Evolutionary conservation across 2,329 filamentous ascomycete species (phyloP).

Genomic region (Paraphaeosphaeria minitans): DNA sequence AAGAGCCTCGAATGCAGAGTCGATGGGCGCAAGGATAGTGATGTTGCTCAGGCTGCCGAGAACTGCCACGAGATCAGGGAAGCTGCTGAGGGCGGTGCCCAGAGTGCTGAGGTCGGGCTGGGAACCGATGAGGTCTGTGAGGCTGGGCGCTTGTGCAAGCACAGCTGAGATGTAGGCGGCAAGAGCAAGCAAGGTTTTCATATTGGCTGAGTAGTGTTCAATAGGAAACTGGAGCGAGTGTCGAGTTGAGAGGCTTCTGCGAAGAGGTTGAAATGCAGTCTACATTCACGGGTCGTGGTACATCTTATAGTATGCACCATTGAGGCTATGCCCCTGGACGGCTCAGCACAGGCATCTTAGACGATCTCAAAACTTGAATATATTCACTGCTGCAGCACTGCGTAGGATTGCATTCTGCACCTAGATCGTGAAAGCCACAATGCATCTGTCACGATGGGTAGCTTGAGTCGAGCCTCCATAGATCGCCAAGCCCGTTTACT

Average conservation of each 20-base stretch:
- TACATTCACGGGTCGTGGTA: neutral
- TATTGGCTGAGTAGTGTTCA: neutral
- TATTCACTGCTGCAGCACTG: neutral
- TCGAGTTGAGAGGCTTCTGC: neutral
- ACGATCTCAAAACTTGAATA: neutral
- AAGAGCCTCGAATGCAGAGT: slow-evolving; percentile 2
- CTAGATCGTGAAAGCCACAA: slow-evolving; percentile 1
- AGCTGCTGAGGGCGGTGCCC: neutral
- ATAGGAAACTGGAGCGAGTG: neutral
- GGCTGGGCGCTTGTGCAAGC: slow-evolving; percentile 4
- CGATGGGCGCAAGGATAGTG: slow-evolving; percentile 4
- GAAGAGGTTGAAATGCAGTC: neutral
- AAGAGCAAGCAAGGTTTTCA: slow-evolving; percentile 4
- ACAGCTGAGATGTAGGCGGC: neutral
- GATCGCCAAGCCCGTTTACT: slow-evolving; percentile 1
- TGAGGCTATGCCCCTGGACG: slow-evolving; percentile 1
- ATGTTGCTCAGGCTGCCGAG: neutral
- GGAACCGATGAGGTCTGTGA: slow-evolving; percentile 1
- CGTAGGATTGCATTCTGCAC: slow-evolving; percentile 4
- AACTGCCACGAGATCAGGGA: neutral
- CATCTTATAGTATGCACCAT: neutral
- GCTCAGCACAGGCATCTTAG: neutral
- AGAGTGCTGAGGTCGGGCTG: slow-evolving; percentile 1
- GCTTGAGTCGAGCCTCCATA: neutral
- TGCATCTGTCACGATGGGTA: neutral